Evolutionary conservation across 345 rosid genomes (phyloP).

Genomic region (Tarenaya hassleriana): DNA sequence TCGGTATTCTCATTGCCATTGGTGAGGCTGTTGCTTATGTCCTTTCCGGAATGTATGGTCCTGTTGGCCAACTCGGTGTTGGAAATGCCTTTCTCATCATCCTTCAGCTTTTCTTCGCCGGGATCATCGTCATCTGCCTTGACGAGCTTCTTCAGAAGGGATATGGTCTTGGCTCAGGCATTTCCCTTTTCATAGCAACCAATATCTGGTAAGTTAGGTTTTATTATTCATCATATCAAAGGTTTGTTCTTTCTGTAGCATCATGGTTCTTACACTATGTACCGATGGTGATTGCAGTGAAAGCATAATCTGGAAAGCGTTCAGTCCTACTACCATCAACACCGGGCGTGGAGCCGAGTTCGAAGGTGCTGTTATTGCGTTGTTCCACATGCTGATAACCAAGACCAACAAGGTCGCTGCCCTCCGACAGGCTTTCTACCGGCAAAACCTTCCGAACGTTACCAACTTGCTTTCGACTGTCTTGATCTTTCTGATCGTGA

Average conservation of each 20-base stretch:
- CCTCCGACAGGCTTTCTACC: slow-evolving; percentile 61
- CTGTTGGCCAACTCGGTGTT: slow-evolving; percentile 54
- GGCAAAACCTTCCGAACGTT: slow-evolving; percentile 69
- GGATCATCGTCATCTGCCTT: slow-evolving; percentile 55
- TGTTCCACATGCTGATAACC: slow-evolving; percentile 59
- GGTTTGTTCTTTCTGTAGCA: background rate
- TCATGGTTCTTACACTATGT: background rate
- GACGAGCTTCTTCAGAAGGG: slow-evolving; percentile 66
- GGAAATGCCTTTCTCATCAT: slow-evolving; percentile 44
- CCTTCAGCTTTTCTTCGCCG: slow-evolving; percentile 41
- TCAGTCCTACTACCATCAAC: slow-evolving; percentile 69
- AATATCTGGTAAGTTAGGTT: slow-evolving; percentile 51
- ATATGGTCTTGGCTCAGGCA: slow-evolving; percentile 62
- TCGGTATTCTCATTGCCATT: slow-evolving; percentile 59
- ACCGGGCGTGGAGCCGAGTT: slow-evolving; percentile 72
- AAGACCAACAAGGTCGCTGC: slow-evolving; percentile 57
- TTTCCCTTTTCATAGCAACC: slow-evolving; percentile 65
- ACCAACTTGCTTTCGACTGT: slow-evolving; percentile 75
- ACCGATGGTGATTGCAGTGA: slow-evolving; percentile 37
- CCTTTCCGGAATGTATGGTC: slow-evolving; percentile 64
- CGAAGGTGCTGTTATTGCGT: slow-evolving; percentile 71
- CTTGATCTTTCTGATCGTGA: slow-evolving; percentile 50
- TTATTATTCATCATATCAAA: slow-evolving; percentile 1
- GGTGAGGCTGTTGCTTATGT: slow-evolving; percentile 64
- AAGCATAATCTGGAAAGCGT: slow-evolving; percentile 67